Percentiles rank a stretch among this genome's conserved stretches.
Conservation (phyloP, 2,329 filamentous ascomycete species). For the Ophiosphaerella herpotricha region DNA sequence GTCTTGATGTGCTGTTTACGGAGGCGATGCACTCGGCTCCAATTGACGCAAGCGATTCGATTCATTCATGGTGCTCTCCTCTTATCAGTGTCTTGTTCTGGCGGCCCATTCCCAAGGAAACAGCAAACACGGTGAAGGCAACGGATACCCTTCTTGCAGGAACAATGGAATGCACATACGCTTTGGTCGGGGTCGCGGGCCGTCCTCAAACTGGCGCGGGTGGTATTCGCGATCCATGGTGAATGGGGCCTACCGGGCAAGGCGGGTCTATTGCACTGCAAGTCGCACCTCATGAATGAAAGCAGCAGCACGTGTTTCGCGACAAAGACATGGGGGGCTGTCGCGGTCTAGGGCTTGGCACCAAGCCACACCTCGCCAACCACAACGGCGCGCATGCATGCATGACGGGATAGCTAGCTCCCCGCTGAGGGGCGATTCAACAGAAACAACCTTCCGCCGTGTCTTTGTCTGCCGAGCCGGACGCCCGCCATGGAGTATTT, state of each 20-base stretch:
- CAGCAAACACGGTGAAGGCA: no score
- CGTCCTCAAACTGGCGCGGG: conserved; percentile 40
- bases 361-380: conserved; percentile 6
- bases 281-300: background rate
- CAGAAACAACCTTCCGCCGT: conserved; percentile 15
- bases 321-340: no score
- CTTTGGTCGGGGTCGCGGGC: conserved; percentile 41
- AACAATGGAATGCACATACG: conserved; percentile 31
- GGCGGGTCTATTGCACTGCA: background rate
- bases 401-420: conserved; percentile 15
- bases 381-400: conserved; percentile 12
- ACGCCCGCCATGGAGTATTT: conserved; percentile 14
- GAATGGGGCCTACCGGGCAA: conserved; percentile 6
- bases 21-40: no score
- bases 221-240: conserved; percentile 46
- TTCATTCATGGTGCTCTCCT: no score
- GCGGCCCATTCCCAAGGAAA: no score
- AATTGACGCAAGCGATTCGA: no score
- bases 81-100: no score
- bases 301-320: background rate
- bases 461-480: conserved; percentile 11
- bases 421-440: conserved; percentile 23
- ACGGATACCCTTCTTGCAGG: background rate
- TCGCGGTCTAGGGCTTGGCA: no score
- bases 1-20: background rate